phyloP scores from a whole-genome alignment of 352 stramenopile species.

The Globisporangium carolinianum region DNA sequence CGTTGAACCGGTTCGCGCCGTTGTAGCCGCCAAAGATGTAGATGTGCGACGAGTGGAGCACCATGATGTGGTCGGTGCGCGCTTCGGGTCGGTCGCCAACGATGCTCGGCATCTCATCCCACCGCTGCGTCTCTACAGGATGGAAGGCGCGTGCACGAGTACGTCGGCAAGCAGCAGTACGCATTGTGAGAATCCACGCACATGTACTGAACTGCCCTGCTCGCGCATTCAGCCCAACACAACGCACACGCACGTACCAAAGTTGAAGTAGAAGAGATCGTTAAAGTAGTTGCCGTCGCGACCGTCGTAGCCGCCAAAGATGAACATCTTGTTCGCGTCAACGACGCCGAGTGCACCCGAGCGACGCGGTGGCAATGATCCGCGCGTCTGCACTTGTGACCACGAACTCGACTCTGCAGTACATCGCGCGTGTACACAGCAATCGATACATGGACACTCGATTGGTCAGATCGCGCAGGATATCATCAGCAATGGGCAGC shows the following conservation, averaged over 20 bases:
- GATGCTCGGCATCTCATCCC: slow-evolving; percentile 74
- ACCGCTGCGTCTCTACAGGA: slow-evolving; percentile 34
- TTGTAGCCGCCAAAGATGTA: slow-evolving; percentile 89
- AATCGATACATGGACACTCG: too few species aligned
- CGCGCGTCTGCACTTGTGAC: slow-evolving; percentile 67
- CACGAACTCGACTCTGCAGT: slow-evolving; percentile 42
- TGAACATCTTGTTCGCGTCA: slow-evolving; percentile 80
- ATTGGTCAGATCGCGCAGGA: too few species aligned
- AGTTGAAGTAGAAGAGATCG: slow-evolving; percentile 85
- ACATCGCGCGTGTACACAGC: too few species aligned
- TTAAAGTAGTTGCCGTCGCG: slow-evolving; percentile 88
- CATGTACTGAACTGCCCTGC: too few species aligned
- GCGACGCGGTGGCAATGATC: slow-evolving; percentile 52
- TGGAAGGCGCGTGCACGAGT: too few species aligned
- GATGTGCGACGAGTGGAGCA: slow-evolving; percentile 67
- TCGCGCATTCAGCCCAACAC: not conserved
- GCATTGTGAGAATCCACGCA: too few species aligned
- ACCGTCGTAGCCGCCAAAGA: slow-evolving; percentile 87
- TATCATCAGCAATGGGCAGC: not conserved
- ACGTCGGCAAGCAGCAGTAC: not conserved
- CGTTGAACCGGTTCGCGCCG: slow-evolving; percentile 72
- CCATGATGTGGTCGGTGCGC: slow-evolving; percentile 86
- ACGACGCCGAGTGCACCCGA: slow-evolving; percentile 78
- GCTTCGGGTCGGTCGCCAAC: slow-evolving; percentile 55
- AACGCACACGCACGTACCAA: slow-evolving; percentile 25